These are phyloP conservation scores for Mortierella sp. DNA, from an alignment of 371 early-diverging fungal species.

Conservation along the genomic window DNA sequence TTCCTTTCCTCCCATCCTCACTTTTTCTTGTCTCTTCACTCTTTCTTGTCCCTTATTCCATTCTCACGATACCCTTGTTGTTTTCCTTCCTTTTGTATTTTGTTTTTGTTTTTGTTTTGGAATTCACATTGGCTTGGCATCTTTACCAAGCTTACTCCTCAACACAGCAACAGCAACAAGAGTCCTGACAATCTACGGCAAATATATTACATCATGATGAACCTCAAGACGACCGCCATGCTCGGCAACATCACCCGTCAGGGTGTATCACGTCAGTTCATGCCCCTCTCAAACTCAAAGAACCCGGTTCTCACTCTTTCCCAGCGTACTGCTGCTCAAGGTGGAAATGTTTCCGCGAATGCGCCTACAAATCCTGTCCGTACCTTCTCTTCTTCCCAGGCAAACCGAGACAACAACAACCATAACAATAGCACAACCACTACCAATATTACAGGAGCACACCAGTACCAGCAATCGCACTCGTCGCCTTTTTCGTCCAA, in stretches of 20 bases:
- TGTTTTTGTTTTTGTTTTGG: not conserved
- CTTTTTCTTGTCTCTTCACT: not conserved
- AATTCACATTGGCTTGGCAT: too few relatives aligned
- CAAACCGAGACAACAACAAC: conserved; percentile 46
- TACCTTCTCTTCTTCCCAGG: conserved; percentile 50
- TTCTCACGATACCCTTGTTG: not conserved
- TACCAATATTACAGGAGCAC: conserved; percentile 16
- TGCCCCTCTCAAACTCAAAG: conserved; percentile 47
- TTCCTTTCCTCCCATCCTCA: not conserved
- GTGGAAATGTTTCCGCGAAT: conserved; percentile 28
- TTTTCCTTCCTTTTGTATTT: not conserved
- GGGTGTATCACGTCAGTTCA: conserved; percentile 49
- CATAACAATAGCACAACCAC: conserved; percentile 34
- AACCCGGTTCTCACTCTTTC: conserved; percentile 46
- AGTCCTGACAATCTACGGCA: too few relatives aligned
- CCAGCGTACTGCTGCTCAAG: conserved; percentile 47
- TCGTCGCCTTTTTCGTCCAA: not conserved
- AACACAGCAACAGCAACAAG: not conserved
- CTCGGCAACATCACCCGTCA: conserved; percentile 53
- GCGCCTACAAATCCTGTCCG: conserved; percentile 48
- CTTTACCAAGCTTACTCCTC: too few relatives aligned
- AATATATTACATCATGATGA: conserved; percentile 34
- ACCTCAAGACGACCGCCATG: conserved; percentile 51
- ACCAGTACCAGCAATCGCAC: conserved; percentile 13
- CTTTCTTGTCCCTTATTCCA: not conserved